Conservation (phyloP, 225 moss, liverwort and hornwort genomes). For the Climacium dendroides region DNA sequence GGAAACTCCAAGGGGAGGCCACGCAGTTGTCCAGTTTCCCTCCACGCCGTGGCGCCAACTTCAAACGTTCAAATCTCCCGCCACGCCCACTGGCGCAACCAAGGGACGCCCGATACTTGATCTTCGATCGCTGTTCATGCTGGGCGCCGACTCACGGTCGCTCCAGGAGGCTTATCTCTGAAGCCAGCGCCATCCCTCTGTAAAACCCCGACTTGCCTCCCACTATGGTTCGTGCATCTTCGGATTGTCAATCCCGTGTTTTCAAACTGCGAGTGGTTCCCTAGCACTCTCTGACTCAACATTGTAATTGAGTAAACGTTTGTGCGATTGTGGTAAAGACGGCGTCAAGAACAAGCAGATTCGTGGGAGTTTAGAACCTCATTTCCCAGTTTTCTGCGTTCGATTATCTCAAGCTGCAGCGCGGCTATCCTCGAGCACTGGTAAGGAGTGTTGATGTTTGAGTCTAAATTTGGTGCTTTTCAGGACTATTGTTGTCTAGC, state of each 20-base stretch:
- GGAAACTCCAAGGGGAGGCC: background rate
- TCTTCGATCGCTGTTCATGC: accelerated
- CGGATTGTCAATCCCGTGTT: too few species aligned
- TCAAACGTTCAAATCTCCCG: conserved; percentile 27
- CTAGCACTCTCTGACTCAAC: too few species aligned
- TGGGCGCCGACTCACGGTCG: background rate
- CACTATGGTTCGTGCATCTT: background rate
- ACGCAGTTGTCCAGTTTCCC: background rate
- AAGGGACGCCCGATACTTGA: background rate
- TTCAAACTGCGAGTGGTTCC: accelerated
- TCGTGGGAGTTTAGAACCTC: background rate
- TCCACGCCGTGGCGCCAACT: conserved; percentile 7
- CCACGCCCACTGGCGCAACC: background rate
- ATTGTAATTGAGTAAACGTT: background rate
- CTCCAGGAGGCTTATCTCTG: background rate
- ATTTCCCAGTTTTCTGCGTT: too few species aligned
- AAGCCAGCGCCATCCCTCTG: background rate
- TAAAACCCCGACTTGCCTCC: background rate
- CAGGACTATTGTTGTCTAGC: background rate
- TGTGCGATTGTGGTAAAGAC: background rate
- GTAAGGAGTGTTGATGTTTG: background rate
- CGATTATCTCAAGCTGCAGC: background rate
- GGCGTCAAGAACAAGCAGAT: background rate
- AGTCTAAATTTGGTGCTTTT: background rate
- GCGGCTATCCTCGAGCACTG: background rate